Evolutionary conservation across 257 asterid genomes (phyloP), one percentile per base, ranked within the genome.

Genomic region (Agastache rugosa): DNA sequence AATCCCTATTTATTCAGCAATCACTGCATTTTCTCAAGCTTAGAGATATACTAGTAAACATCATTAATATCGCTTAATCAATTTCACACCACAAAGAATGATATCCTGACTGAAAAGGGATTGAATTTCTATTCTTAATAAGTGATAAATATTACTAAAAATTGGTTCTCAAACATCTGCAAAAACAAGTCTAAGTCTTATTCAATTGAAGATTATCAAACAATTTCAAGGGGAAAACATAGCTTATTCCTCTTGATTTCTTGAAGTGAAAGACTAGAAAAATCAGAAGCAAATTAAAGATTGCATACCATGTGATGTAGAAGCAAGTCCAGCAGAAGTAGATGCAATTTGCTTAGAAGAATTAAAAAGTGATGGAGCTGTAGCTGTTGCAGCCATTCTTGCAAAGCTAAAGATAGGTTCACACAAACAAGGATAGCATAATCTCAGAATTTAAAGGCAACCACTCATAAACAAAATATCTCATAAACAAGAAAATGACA

Each of bases 331-430:
- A 68, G 69, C 37, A 39, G 81, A 59, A 65, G 82, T 78, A 14
- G 96, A 45, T 23, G 84, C 55, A 76, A 85, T 81, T 78, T 87
- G 82, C 39, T 83, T 83, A 27, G 91, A 83, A 75, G 90, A 84
- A 58, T 79, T 74, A 69, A 87, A 84, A 35, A 80, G 78, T 6
- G 89, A 82, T 63, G 91, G 79, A 82, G 78, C 80, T 60, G 91
- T 67, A 60, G 87, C 78, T 37, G 83, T 29, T 15, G 90, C 78
- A 51, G 87, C 85, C 85, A 81, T 81, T 76, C 20, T 59, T 75
- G 82, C 45, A 70, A 31, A 65, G 70, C 39, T 48, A 44, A 31
- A 56, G 60, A 34, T 35, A 31, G 48, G 50, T 20, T 74, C 55
- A 76, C 70, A 71, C 55, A 67, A 47, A 65, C 9, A 48, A 68